A percentile compares a stretch with the other conserved stretches of the same genome.
Conservation (phyloP, 2,329 filamentous ascomycete genomes). For the Dothistroma pini region DNA sequence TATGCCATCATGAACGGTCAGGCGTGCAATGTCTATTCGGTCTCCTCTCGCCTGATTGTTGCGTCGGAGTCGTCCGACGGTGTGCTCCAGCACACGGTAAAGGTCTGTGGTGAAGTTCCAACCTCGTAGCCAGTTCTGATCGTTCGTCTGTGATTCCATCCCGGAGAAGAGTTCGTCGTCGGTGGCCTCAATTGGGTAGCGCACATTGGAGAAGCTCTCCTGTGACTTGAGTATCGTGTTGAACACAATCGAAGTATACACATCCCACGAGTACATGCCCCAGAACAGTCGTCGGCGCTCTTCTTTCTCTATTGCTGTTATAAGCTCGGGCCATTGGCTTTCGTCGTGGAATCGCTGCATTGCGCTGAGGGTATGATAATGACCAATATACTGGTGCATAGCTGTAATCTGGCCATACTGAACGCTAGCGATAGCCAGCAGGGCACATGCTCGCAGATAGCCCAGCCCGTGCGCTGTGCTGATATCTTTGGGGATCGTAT, state of each 20-base stretch:
- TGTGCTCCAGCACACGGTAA: slow-evolving; percentile 55
- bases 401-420: slow-evolving; percentile 49
- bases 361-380: slow-evolving; percentile 49
- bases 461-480: slow-evolving; percentile 36
- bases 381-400: slow-evolving; percentile 52
- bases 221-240: slow-evolving; percentile 45
- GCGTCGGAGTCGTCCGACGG: slow-evolving; percentile 31
- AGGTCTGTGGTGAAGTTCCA: slow-evolving; percentile 58
- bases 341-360: slow-evolving; percentile 54
- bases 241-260: slow-evolving; percentile 54
- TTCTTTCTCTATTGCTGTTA: slow-evolving; percentile 47
- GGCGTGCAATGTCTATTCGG: slow-evolving; percentile 23
- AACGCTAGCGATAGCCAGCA: slow-evolving; percentile 50
- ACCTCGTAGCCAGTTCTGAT: slow-evolving; percentile 49
- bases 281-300: slow-evolving; percentile 51
- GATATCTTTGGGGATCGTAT: slow-evolving; percentile 40
- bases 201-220: slow-evolving; percentile 47
- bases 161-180: slow-evolving; percentile 44
- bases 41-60: slow-evolving; percentile 21
- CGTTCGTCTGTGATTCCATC: slow-evolving; percentile 22
- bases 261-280: slow-evolving; percentile 57
- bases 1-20: slow-evolving; percentile 28
- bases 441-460: slow-evolving; percentile 46
- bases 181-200: slow-evolving; percentile 48
- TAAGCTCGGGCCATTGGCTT: slow-evolving; percentile 47